phyloP scores from a whole-genome alignment of 768 basidiomycete genomes.

The Suillus subluteus region DNA sequence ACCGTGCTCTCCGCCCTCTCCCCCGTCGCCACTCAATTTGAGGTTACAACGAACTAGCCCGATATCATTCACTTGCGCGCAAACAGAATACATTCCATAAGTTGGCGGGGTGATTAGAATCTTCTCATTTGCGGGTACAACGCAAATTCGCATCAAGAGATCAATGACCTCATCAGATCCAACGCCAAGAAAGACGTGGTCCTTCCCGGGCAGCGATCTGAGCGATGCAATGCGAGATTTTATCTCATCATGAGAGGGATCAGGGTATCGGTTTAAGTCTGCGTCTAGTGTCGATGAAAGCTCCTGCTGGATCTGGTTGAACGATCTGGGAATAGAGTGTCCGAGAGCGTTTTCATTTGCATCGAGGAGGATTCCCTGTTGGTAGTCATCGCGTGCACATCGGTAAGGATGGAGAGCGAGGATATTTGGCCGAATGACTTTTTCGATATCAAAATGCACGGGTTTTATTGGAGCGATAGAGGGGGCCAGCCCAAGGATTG shows the following conservation, averaged over 20 bases:
- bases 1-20: slow-evolving; percentile 75
- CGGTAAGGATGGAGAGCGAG: slow-evolving; percentile 90
- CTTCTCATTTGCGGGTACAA: slow-evolving; percentile 77
- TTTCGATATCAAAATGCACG: slow-evolving; percentile 82
- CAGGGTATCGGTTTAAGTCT: slow-evolving; percentile 89
- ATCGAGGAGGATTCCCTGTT: slow-evolving; percentile 87
- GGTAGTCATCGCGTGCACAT: slow-evolving; percentile 96
- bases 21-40: slow-evolving; percentile 55
- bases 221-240: slow-evolving; percentile 76
- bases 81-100: slow-evolving; percentile 97
- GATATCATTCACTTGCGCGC: slow-evolving; percentile 94
- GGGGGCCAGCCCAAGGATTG: slow-evolving; percentile 63
- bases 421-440: slow-evolving; percentile 91
- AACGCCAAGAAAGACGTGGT: slow-evolving; percentile 91
- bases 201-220: slow-evolving; percentile 62
- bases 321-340: slow-evolving; percentile 64
- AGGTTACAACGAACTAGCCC: slow-evolving; percentile 79
- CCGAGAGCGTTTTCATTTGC: slow-evolving; percentile 98
- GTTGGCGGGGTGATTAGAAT: slow-evolving; percentile 92
- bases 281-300: slow-evolving; percentile 45
- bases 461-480: slow-evolving; percentile 54
- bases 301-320: slow-evolving; percentile 35
- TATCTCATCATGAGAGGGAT: slow-evolving; percentile 82
- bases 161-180: slow-evolving; percentile 98
- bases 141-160: slow-evolving; percentile 88